These are phyloP conservation scores for Microbotryum silenes-acaulis DNA, from an alignment of 1,284 basidiomycete genomes.

Conservation along the genomic window DNA sequence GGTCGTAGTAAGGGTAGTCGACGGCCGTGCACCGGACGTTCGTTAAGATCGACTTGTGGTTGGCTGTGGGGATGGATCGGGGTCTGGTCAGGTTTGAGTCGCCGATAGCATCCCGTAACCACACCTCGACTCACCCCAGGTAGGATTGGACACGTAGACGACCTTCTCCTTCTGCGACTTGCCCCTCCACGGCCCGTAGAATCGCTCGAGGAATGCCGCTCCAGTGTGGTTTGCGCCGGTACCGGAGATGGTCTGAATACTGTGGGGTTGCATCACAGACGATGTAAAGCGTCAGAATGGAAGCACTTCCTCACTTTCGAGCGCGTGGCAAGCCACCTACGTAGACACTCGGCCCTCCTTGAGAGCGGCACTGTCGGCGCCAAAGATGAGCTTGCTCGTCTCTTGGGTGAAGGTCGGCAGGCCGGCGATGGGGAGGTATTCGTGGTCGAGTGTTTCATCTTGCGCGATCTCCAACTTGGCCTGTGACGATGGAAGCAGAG, in stretches of 20 bases:
- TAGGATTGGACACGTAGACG: conserved; percentile 79
- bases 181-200: conserved; percentile 63
- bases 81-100: neutral
- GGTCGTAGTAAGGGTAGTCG: conserved; percentile 85
- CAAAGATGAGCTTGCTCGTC: conserved; percentile 75
- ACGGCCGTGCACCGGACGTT: conserved; percentile 71
- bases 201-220: conserved; percentile 75
- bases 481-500: conserved; percentile 43
- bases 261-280: conserved; percentile 36
- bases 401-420: conserved; percentile 69
- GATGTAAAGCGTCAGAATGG: neutral
- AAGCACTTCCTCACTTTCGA: neutral
- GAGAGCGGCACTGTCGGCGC: conserved; percentile 62
- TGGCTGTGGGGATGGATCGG: conserved; percentile 50
- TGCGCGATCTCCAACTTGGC: conserved; percentile 65
- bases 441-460: conserved; percentile 67
- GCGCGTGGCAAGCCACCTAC: conserved; percentile 30
- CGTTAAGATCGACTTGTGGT: conserved; percentile 81
- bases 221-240: conserved; percentile 94
- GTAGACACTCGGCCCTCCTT: conserved; percentile 56
- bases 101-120: conserved; percentile 6
- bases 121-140: conserved; percentile 65
- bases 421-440: conserved; percentile 88
- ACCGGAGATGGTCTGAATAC: conserved; percentile 86
- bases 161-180: conserved; percentile 46